Evolutionary conservation across 495 filamentous ascomycete species (phyloP).

Genomic region (Xylaria venustula): DNA sequence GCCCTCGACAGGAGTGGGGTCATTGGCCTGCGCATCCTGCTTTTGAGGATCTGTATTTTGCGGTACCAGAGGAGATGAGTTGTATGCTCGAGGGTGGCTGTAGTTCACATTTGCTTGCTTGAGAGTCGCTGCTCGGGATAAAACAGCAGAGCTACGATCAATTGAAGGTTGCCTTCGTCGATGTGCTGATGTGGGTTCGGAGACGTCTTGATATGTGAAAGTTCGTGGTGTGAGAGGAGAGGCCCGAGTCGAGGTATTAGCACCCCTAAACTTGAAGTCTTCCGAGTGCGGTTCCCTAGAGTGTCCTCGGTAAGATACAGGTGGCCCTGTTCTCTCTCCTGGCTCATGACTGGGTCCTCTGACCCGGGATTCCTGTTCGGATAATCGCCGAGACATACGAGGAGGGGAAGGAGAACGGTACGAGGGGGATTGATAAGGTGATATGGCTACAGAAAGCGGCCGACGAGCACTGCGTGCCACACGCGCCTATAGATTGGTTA

Average conservation of each 20-base stretch:
- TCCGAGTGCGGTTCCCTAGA: conserved; percentile 23
- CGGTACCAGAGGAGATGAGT: conserved; percentile 57
- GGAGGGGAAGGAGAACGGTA: conserved; percentile 36
- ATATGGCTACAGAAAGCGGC: conserved; percentile 44
- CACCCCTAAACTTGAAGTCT: conserved; percentile 22
- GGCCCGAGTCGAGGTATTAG: conserved; percentile 28
- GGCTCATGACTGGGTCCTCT: conserved; percentile 30
- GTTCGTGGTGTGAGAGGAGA: conserved; percentile 45
- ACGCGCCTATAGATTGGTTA: conserved; percentile 36
- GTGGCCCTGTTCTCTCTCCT: conserved; percentile 26
- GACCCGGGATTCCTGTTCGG: conserved; percentile 42
- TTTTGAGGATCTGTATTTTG: conserved; percentile 39
- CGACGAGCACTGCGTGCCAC: conserved; percentile 39
- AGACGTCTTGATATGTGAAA: conserved; percentile 39
- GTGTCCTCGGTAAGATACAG: conserved; percentile 31
- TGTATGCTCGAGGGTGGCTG: conserved; percentile 49
- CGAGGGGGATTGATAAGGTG: conserved; percentile 19
- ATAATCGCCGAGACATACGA: conserved; percentile 40
- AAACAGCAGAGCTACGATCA: conserved; percentile 31
- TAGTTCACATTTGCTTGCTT: conserved; percentile 58
- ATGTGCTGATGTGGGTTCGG: conserved; percentile 45
- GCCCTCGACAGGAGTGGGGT: conserved; percentile 48
- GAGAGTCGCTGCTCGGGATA: conserved; percentile 41
- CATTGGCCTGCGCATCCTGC: conserved; percentile 31
- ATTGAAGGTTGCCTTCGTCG: conserved; percentile 39